Base-by-base conservation (phyloP, 202 grass and related monocot genomes). In the Saccharum hybrid region DNA sequence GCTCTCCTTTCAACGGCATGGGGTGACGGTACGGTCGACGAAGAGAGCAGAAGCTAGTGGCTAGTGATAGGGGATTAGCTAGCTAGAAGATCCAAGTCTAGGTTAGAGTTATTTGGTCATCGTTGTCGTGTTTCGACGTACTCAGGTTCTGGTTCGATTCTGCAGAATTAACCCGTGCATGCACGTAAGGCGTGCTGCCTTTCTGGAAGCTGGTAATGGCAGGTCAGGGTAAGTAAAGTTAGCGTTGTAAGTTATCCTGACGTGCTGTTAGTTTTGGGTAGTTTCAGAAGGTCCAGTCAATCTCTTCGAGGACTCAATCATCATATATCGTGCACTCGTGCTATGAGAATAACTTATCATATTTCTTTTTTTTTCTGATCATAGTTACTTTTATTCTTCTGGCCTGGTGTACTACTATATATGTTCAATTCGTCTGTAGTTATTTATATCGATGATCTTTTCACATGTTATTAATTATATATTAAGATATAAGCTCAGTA, bases 231-330 rank as follows among this genome's bases (percentile, higher is more conserved):
- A 82, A 70, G 67, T 63, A 59, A 74, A 75, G 74, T 82, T 86
- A 72, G 77, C 8, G 82, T 60, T 86, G 86, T 83, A 86, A 86
- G 68, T 81, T 85, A 60, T 5, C 66, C 76, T 72, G 71, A 69
- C 21, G 6, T 86, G 92, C 78, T 90, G 90, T 94, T 91, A 92
- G 78, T 94, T 94, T 94, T 94, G 92, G 92, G 90, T 87, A 86
- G 80, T 86, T 86, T 88, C 87, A 81, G 87, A 92, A 88, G 90
- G 49, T 78, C 63, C 34, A 64, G 75, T 28, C 68, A 75, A 79
- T 83, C 80, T 83, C 80, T 45, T 74, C 36, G 64, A 86, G 42
- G 75, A 83, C 56, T 83, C 33, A 69, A 31, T 77, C 34, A 33
- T 64, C 71, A 76, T 28, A 28, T 28, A 28, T 40, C 57, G 8